Evolutionary conservation across 495 filamentous ascomycete genomes (phyloP), one percentile per base, ranked within the genome.

Genomic region (Neurospora sp.): DNA sequence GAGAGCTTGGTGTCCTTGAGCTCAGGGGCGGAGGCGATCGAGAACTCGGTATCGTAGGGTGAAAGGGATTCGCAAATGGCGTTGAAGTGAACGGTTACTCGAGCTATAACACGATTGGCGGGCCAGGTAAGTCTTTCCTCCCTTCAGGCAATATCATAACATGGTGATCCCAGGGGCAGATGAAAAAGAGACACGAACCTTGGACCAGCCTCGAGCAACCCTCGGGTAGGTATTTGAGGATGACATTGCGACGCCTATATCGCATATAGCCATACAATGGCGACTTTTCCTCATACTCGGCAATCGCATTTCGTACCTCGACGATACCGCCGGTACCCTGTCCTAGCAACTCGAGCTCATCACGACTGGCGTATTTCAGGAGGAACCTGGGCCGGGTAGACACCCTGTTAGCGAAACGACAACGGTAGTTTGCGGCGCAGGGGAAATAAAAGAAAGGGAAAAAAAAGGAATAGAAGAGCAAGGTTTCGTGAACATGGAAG

Each of bases 61-160:
- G 90, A 88, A 81, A 97, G 97, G 71, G 89, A 91, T 76, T 98
- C 94, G 69, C 90, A 88, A 69, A 99, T 83, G 39, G 93, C 90
- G 73, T 92, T 92, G 78, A 97, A 97, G 80, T 99, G 96, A 10
- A 99, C 96, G n/a, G 93, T 89, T 37, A 92, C 93, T 75, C 96
- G 94, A 71, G 94, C 96, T 98, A 75, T 38, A 71, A 44, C 72
- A 41, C 31, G 75, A 72, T 74, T 37, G 44, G 16, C 20, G 11
- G 31, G 23, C 48, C 12, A 39, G 12, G 70, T 77, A 69, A 76
- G 74, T 69, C 46, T 76, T 31, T 71, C 41, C 66, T 20, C 54
- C 46, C 71, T 74, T 69, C 18, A n/a, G 11, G 8, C 10, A 48
- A 71, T 16, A 73, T 35, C 5, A 46, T 72, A 18, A 44, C 69